Evolutionary conservation across 441 rosid genomes (phyloP), one percentile per base, ranked within the genome.

Genomic region (Erysimum cheiri): DNA sequence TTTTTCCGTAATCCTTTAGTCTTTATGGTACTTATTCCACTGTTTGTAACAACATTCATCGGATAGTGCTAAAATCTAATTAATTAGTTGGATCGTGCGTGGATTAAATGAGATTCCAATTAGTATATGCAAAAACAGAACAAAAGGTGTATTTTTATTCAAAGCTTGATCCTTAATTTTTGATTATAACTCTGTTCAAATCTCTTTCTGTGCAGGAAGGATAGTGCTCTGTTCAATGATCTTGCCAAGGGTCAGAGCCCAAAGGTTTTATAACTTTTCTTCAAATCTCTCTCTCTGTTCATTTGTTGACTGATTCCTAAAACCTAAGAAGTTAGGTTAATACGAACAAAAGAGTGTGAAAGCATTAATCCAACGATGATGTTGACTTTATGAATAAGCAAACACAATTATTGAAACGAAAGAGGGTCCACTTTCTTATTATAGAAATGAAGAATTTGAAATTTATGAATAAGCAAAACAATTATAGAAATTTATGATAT

Each of bases 191-290:
- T n/a, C 15, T 52, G 49, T 43, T 43, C 0, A 3, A 12, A 19
- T 13, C 32, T 2, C 22, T 19, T 19, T 19, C 1, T 19, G 1
- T 1, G 22, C 92, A 94, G 98, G 78, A 85, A 86, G 76, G 72
- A 92, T 73, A 79, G 83, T 19, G 80, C 70, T 26, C 35, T 92
- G 80, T 94, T 75, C 72, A 85, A 72, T 29, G 71, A 60, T 36
- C 98, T 94, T 31, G 88, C 90, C 9, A 84, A 80, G 77, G 89
- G 84, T 56, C 99, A 94, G 75, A 81, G 83, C 59, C 99, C 99
- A 17, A 90, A 94, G 97, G 96, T 91, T 29, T 32, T n/a, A n/a
- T 5, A n/a, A 40, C 29, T 71, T 32, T 54, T 28, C 61, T 32
- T 32, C 29, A 24, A 22, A 35, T 6, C 24, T 22, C 43, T 6